phyloP scores from a whole-genome alignment of 1,284 basidiomycete species.

The Schizophyllum commune region DNA sequence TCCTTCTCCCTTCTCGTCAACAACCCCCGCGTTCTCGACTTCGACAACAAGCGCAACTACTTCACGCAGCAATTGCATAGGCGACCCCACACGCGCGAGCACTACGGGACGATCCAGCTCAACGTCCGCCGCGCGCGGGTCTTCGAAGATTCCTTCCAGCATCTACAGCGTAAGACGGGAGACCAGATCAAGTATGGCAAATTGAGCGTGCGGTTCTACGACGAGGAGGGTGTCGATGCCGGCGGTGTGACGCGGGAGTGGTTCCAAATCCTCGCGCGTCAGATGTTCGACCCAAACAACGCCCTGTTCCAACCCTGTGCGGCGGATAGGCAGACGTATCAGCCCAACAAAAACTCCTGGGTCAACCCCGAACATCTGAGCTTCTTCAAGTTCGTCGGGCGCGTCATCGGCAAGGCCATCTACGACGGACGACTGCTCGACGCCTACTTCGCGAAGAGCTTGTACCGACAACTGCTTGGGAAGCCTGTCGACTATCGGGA shows the following conservation, averaged over 20 bases:
- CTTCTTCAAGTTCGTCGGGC: conserved; percentile 99
- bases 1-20: conserved; percentile 95
- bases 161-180: conserved; percentile 83
- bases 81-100: conserved; percentile 72
- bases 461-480: conserved; percentile 89
- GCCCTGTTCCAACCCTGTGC: conserved; percentile 97
- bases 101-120: conserved; percentile 80
- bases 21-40: conserved; percentile 96
- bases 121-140: conserved; percentile 91
- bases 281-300: conserved; percentile 99
- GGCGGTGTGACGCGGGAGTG: conserved; percentile 98
- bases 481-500: conserved; percentile 91
- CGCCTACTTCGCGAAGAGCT: conserved; percentile 94
- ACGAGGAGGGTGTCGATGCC: conserved; percentile 97
- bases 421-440: conserved; percentile 94
- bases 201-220: conserved; percentile 93
- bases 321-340: conserved; percentile 90
- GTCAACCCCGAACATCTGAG: conserved; percentile 92
- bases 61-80: conserved; percentile 96
- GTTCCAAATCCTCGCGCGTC: conserved; percentile 96
- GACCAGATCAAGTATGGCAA: conserved; percentile 99
- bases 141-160: conserved; percentile 96
- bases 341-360: conserved; percentile 93
- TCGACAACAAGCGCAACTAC: conserved; percentile 99
- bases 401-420: conserved; percentile 94